Evolutionary conservation across 2,329 filamentous ascomycete genomes (phyloP), one percentile per base, ranked within the genome.

Genomic region (Neonectria magnoliae): DNA sequence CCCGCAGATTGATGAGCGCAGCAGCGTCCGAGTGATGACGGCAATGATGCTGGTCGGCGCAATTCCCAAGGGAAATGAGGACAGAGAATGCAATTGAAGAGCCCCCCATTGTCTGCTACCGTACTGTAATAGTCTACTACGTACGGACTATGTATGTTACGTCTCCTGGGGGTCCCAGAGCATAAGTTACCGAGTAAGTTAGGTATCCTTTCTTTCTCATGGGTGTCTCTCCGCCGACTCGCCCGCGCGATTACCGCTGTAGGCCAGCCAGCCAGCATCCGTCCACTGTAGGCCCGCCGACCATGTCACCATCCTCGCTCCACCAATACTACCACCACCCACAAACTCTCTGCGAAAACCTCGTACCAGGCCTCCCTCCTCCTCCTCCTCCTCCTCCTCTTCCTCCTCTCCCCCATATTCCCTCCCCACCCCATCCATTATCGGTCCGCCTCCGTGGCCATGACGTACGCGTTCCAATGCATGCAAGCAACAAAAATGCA

Each of bases 11-110:
- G 27, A 22, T 54, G 57, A 60, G 29, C 13, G 29, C 29, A 31
- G 29, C 10, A 31, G 29, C 10, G 29, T 31, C 29, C 4, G 29
- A 11, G 29, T 11, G 47, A 22, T 60, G 59, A 61, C 59, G 36
- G 52, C 13, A 44, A 27, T 11, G 18, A 27, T n/a, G 18, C 52
- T 51, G 50, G 50, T 55, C 58, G 55, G 42, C 50, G 29, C 31
- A 51, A 27, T 22, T 36, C 16, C 33, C 36, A 51, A 16, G 36
- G 27, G 31, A 48, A 50, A 57, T 57, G 55, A 29, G 29, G 29
- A 10, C 29, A 29, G 7, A 29, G 29, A 33, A 50, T 38, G 44
- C 33, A 45, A 25, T 25, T 25, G 42, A 45, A 45, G 42, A 25
- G 14, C 36, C 36, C 20, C 18, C 42, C 20, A 45, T 22, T 14